Evolutionary conservation across 306 rosid species (phyloP).

Genomic region (Dalbergia oliveri): DNA sequence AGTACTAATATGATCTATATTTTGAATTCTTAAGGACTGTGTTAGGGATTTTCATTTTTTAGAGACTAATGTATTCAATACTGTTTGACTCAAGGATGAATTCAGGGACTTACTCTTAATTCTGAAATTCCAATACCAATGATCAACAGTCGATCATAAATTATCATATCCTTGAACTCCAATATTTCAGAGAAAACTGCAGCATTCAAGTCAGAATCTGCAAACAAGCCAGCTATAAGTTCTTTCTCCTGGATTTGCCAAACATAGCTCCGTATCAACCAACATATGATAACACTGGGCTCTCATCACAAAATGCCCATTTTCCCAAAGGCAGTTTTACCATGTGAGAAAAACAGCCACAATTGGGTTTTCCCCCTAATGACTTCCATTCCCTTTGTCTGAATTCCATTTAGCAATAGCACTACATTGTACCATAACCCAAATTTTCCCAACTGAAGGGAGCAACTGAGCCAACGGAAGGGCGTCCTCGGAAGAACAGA

Average conservation of each 20-base stretch:
- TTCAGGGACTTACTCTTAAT: neutral
- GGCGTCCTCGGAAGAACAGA: slow-evolving; percentile 78
- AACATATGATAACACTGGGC: slow-evolving; percentile 40
- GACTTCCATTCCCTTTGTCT: slow-evolving; percentile 32
- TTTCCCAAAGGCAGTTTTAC: slow-evolving; percentile 32
- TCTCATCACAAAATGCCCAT: slow-evolving; percentile 51
- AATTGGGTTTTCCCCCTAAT: slow-evolving; percentile 2
- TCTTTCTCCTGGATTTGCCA: slow-evolving; percentile 21
- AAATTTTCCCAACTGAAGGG: slow-evolving; percentile 92
- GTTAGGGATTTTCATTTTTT: neutral
- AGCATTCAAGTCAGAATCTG: slow-evolving; percentile 36
- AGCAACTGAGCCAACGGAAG: slow-evolving; percentile 71
- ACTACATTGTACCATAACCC: slow-evolving; percentile 71
- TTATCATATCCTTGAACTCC: slow-evolving; percentile 37
- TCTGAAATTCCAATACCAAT: slow-evolving; percentile 34
- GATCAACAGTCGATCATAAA: slow-evolving; percentile 37
- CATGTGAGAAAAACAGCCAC: slow-evolving; percentile 21
- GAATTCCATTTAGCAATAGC: slow-evolving; percentile 34
- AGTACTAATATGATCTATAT: too few relatives aligned
- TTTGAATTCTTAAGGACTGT: neutral
- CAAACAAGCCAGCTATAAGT: slow-evolving; percentile 30
- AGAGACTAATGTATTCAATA: neutral
- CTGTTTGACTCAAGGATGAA: neutral
- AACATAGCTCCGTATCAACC: slow-evolving; percentile 31
- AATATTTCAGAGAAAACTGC: slow-evolving; percentile 28